Evolutionary conservation across 306 rosid genomes (phyloP).

Genomic region (Cercis canadensis): DNA sequence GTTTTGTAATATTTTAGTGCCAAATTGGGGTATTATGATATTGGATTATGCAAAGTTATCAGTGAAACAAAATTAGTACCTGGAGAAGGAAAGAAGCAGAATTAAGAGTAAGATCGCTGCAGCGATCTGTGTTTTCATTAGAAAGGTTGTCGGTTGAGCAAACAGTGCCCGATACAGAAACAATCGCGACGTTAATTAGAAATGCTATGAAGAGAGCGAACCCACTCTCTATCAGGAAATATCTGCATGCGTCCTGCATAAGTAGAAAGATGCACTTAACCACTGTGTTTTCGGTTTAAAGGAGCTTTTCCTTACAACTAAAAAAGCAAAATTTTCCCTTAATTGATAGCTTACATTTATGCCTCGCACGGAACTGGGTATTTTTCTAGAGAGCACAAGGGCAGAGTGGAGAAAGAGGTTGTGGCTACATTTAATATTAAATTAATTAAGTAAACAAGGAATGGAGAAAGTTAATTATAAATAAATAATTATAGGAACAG

Average conservation of each 20-base stretch:
- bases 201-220: constrained; percentile 80
- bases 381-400: constrained; percentile 81
- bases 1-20: background rate
- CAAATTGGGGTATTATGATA: background rate
- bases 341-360: constrained; percentile 69
- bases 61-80: constrained; percentile 49
- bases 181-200: constrained; percentile 72
- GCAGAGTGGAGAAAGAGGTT: constrained; percentile 97
- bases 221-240: constrained; percentile 77
- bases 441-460: background rate
- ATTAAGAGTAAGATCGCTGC: constrained; percentile 68
- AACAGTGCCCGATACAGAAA: constrained; percentile 75
- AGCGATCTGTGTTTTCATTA: constrained; percentile 20
- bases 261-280: background rate
- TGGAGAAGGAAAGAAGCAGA: constrained; percentile 86
- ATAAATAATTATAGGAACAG: background rate
- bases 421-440: constrained; percentile 59
- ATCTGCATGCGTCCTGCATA: constrained; percentile 82
- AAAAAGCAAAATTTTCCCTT: too few relatives aligned
- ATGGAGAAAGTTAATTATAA: too few relatives aligned
- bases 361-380: constrained; percentile 70
- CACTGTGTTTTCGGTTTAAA: too few relatives aligned
- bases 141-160: constrained; percentile 58
- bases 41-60: background rate
- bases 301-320: too few relatives aligned